Percentiles rank a stretch among this genome's conserved stretches.
Conservation (phyloP, 2,329 filamentous ascomycete genomes). For the Talaromyces pinophilus region DNA sequence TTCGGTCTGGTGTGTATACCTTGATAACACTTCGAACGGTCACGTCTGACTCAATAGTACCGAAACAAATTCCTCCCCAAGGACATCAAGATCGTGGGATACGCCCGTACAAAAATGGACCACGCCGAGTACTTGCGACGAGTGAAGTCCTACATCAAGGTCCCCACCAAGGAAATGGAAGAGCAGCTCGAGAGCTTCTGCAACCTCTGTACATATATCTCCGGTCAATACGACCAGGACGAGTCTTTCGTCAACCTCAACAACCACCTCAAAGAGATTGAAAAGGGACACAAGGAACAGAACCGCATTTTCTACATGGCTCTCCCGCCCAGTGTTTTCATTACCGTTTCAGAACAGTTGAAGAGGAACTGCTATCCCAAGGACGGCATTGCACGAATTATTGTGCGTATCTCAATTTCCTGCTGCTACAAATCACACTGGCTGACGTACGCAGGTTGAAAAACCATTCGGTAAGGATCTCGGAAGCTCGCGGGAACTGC, state of each 20-base stretch:
- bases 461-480: constrained; percentile 99
- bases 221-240: constrained; percentile 97
- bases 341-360: constrained; percentile 92
- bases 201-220: constrained; percentile 84
- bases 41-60: constrained; percentile 61
- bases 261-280: constrained; percentile 81
- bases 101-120: constrained; percentile 99
- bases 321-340: constrained; percentile 95
- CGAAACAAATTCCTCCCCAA: constrained; percentile 98
- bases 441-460: constrained; percentile 69
- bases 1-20: constrained; percentile 83
- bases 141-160: constrained; percentile 98
- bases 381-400: constrained; percentile 87
- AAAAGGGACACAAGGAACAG: constrained; percentile 77
- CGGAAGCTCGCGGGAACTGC: constrained; percentile 87
- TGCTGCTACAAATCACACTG: constrained; percentile 16
- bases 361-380: constrained; percentile 96
- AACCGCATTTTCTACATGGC: constrained; percentile 99
- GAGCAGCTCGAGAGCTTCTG: constrained; percentile 91
- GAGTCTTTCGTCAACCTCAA: constrained; percentile 86
- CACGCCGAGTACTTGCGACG: constrained; percentile 91
- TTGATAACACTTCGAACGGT: neutral
- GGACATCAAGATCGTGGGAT: constrained; percentile 95
- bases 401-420: constrained; percentile 61
- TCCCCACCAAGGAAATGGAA: constrained; percentile 94